Percentiles rank a stretch among this genome's conserved stretches.
These are phyloP conservation scores for Trichoderma asperelloides DNA, from an alignment of 495 filamentous ascomycete genomes.

Conservation along the genomic window DNA sequence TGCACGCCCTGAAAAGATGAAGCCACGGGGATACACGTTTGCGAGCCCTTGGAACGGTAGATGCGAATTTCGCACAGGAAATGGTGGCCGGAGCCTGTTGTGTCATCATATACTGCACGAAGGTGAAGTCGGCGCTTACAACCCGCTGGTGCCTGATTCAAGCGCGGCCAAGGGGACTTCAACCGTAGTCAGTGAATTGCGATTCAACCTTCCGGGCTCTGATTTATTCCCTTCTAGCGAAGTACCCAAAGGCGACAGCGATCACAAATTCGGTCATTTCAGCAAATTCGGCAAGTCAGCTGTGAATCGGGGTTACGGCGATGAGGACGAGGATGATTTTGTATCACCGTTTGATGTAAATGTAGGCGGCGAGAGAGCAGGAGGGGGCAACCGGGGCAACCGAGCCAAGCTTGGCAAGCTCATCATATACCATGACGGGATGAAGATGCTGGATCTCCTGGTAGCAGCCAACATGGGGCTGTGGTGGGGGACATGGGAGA, in stretches of 20 bases:
- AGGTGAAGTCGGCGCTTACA: conserved; percentile 23
- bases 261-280: conserved; percentile 24
- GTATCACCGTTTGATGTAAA: conserved; percentile 51
- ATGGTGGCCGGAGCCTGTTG: conserved; percentile 62
- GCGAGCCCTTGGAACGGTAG: conserved; percentile 75
- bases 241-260: conserved; percentile 17
- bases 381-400: conserved; percentile 74
- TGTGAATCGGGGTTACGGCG: background rate
- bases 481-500: conserved; percentile 88
- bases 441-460: conserved; percentile 91
- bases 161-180: conserved; percentile 15
- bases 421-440: conserved; percentile 79
- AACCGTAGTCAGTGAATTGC: conserved; percentile 68
- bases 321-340: conserved; percentile 23
- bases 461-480: conserved; percentile 85
- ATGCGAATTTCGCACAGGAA: conserved; percentile 73
- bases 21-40: conserved; percentile 53
- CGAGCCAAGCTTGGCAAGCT: conserved; percentile 89
- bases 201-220: conserved; percentile 70
- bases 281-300: conserved; percentile 18
- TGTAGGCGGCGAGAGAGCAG: conserved; percentile 66
- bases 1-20: conserved; percentile 32
- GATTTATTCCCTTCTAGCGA: conserved; percentile 22
- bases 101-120: conserved; percentile 61
- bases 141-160: conserved; percentile 23